These are phyloP conservation scores for Amanita jacksonii DNA, from an alignment of 768 basidiomycete genomes.

Conservation along the genomic window DNA sequence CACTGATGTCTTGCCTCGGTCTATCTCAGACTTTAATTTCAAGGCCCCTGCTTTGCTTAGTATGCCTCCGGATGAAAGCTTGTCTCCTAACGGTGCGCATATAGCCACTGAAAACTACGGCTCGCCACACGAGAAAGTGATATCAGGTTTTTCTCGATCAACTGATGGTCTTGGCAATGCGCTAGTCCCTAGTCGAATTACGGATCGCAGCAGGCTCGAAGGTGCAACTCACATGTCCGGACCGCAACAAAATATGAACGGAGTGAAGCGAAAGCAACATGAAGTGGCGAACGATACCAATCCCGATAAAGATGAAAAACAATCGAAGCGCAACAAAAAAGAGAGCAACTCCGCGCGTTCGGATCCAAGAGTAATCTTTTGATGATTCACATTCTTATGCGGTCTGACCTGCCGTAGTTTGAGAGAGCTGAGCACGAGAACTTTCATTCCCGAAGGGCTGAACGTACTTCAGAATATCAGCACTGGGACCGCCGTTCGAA, in stretches of 20 bases:
- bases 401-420: not conserved
- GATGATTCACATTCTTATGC: not conserved
- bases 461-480: conserved; percentile 1
- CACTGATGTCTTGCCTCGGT: conserved; percentile 9
- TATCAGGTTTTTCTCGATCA: not conserved
- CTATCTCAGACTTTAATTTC: conserved; percentile 12
- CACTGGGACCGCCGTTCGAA: conserved; percentile 4
- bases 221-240: not conserved
- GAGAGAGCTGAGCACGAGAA: not conserved
- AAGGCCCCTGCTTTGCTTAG: conserved; percentile 14
- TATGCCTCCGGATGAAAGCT: conserved; percentile 3
- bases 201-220: not conserved
- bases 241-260: not conserved
- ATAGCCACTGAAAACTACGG: conserved; percentile 14
- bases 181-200: not conserved
- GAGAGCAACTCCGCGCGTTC: not conserved
- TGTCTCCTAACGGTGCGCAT: conserved; percentile 18
- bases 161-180: conserved; percentile 3
- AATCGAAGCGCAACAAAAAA: not conserved
- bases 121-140: not conserved
- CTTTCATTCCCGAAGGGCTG: not conserved
- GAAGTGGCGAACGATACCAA: not conserved
- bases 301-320: not conserved
- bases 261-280: not conserved
- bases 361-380: not conserved